Conservation (phyloP, 2,329 filamentous ascomycete species). For the Epichloe sibirici region DNA sequence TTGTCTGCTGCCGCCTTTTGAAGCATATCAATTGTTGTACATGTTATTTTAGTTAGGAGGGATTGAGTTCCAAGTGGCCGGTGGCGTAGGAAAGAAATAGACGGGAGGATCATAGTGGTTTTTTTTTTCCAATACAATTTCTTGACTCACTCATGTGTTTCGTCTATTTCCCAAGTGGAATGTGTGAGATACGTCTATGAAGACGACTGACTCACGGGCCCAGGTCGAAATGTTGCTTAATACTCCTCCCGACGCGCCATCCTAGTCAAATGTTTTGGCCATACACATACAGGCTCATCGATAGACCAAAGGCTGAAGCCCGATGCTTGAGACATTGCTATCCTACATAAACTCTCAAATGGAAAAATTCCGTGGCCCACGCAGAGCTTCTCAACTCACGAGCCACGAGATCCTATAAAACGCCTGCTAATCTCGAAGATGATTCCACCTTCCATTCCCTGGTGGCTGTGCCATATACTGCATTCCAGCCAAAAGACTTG, state of each 20-base stretch:
- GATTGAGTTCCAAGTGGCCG: conserved; percentile 14
- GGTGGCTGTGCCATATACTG: conserved; percentile 27
- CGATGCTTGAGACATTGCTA: not conserved
- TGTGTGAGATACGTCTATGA: too few species aligned
- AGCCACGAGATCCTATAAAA: not conserved
- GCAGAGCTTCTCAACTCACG: too few species aligned
- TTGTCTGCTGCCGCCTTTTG: conserved; percentile 4
- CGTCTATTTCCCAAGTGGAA: too few species aligned
- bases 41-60: conserved; percentile 21
- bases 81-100: conserved; percentile 7
- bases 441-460: conserved; percentile 29
- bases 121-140: too few species aligned
- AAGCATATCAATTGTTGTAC: conserved; percentile 20
- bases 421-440: conserved; percentile 26
- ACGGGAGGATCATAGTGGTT: not conserved
- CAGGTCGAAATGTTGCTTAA: too few species aligned
- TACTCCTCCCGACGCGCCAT: too few species aligned
- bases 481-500: conserved; percentile 20
- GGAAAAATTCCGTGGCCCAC: not conserved
- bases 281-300: too few species aligned
- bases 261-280: too few species aligned
- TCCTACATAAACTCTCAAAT: not conserved
- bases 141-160: too few species aligned
- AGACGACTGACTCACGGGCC: too few species aligned
- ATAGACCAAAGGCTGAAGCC: too few species aligned